Percentiles rank a stretch among this genome's conserved stretches.
Evolutionary conservation across 768 basidiomycete species (phyloP).

Genomic region (Agaricus blazei): DNA sequence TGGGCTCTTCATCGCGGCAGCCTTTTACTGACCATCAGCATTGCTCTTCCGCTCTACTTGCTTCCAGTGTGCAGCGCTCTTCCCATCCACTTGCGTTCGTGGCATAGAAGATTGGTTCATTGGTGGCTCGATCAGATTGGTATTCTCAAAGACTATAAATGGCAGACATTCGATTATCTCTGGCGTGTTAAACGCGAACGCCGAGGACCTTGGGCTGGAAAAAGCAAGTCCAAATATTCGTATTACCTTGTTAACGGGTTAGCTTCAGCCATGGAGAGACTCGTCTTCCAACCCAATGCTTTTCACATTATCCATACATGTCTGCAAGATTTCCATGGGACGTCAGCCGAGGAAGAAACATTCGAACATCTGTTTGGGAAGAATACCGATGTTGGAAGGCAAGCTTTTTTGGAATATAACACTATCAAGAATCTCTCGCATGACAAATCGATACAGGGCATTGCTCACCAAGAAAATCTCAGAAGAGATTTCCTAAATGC

Average conservation of each 20-base stretch:
- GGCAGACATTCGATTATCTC: background rate
- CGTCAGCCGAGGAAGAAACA: background rate
- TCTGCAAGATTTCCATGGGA: background rate
- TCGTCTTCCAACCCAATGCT: background rate
- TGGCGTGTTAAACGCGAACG: background rate
- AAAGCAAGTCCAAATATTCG: background rate
- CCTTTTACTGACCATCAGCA: background rate
- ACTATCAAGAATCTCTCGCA: too few relatives aligned
- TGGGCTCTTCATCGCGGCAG: background rate
- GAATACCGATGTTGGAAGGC: background rate
- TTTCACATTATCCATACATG: background rate
- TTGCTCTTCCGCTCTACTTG: background rate
- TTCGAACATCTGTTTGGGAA: background rate
- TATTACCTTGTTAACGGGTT: background rate
- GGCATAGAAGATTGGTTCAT: too few relatives aligned
- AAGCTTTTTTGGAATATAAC: background rate
- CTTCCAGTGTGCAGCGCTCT: background rate
- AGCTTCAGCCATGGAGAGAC: background rate
- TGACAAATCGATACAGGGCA: too few relatives aligned
- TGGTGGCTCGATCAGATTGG: background rate
- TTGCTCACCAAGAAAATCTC: background rate
- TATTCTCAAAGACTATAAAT: background rate
- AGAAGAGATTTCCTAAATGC: conserved; percentile 3
- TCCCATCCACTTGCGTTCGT: too few relatives aligned
- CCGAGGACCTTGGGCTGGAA: background rate